Evolutionary conservation across 2,329 filamentous ascomycete genomes (phyloP).

Genomic region (Canariomyces notabilis): DNA sequence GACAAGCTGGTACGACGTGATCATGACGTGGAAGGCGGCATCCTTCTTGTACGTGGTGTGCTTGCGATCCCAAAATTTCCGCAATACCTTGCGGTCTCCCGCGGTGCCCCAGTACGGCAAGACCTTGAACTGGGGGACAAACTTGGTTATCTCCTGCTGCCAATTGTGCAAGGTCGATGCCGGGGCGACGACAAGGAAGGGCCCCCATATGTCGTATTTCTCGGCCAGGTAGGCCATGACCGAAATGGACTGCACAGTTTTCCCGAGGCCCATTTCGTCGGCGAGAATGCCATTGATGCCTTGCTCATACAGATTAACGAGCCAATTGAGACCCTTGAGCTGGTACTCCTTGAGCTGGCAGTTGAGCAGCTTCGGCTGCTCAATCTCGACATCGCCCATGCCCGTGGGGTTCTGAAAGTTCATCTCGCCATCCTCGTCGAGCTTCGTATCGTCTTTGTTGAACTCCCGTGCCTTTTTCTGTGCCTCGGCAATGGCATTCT

Average conservation of each 20-base stretch:
- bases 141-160: slow-evolving; percentile 96
- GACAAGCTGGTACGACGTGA: slow-evolving; percentile 96
- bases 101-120: slow-evolving; percentile 96
- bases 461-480: slow-evolving; percentile 90
- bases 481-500: slow-evolving; percentile 90
- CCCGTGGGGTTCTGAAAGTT: slow-evolving; percentile 99
- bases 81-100: slow-evolving; percentile 87
- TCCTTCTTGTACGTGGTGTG: slow-evolving; percentile 93
- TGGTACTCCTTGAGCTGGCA: slow-evolving; percentile 98
- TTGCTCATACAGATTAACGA: slow-evolving; percentile 97
- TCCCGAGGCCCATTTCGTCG: slow-evolving; percentile 99
- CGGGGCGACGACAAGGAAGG: slow-evolving; percentile 92
- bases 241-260: slow-evolving; percentile 97
- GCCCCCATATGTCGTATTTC: slow-evolving; percentile 96
- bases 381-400: slow-evolving; percentile 87
- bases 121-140: slow-evolving; percentile 91
- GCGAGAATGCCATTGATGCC: slow-evolving; percentile 99
- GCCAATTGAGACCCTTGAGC: slow-evolving; percentile 97
- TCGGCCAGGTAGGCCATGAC: slow-evolving; percentile 99
- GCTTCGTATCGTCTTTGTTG: slow-evolving; percentile 63
- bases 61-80: slow-evolving; percentile 99
- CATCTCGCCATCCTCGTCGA: slow-evolving; percentile 92
- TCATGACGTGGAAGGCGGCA: slow-evolving; percentile 88
- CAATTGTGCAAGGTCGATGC: slow-evolving; percentile 97
- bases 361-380: slow-evolving; percentile 88